Conservation (phyloP, 2,329 filamentous ascomycete species). For the Thyridium curvatum region DNA sequence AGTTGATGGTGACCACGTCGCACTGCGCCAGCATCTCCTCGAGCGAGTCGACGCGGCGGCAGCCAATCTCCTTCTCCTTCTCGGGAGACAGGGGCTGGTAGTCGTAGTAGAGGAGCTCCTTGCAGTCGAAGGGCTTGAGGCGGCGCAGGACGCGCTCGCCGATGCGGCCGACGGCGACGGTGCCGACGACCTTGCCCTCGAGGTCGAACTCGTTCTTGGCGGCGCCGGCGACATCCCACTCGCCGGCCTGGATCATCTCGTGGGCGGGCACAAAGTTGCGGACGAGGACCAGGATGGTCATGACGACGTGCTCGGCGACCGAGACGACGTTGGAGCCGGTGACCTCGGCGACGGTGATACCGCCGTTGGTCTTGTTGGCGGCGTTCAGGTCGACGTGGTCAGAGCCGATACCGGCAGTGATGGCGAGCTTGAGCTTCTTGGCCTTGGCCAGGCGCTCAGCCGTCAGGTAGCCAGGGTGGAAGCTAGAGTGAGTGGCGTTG, state of each 20-base stretch:
- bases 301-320: constrained; percentile 97
- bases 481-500: constrained; percentile 50
- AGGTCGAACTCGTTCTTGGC: constrained; percentile 99
- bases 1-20: constrained; percentile 99
- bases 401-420: constrained; percentile 96
- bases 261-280: constrained; percentile 98
- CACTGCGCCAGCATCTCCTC: constrained; percentile 94
- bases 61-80: constrained; percentile 92
- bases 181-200: constrained; percentile 95
- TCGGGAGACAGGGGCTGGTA: constrained; percentile 90
- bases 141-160: constrained; percentile 95
- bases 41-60: constrained; percentile 77
- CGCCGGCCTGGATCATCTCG: constrained; percentile 81
- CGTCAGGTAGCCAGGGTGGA: constrained; percentile 97
- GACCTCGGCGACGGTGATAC: constrained; percentile 94
- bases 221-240: constrained; percentile 92
- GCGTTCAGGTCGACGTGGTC: constrained; percentile 97
- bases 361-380: constrained; percentile 97
- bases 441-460: constrained; percentile 94
- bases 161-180: constrained; percentile 94
- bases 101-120: constrained; percentile 98
- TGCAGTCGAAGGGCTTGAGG: constrained; percentile 97
- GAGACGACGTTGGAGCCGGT: constrained; percentile 98
- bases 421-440: constrained; percentile 96
- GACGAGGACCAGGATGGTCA: constrained; percentile 94